Evolutionary conservation across 1,284 basidiomycete species (phyloP), one percentile per base, ranked within the genome.

Genomic region (Ceratobasidium sp.): DNA sequence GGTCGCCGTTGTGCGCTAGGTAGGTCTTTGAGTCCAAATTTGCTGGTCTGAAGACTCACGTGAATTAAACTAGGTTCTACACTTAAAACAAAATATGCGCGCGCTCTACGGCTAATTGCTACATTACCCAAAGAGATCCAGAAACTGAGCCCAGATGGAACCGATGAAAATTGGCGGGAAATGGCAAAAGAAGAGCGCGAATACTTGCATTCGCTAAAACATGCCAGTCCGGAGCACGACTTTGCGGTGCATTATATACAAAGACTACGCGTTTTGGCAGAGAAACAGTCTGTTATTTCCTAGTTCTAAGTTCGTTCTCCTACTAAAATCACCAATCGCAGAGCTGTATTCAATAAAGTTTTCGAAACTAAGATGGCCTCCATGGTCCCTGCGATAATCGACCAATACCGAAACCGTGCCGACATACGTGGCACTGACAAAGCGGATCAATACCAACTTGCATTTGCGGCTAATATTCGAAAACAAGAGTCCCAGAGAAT

Each of bases 1-100:
- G 69, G 53, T 47, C 41, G 54, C 14, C 19, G 53, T 17, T 47
- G 47, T 24, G 41, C 41, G 5, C 41, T 72, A n/a, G 69, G 69
- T 72, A 48, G 5, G 66, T 60, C 9, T 22, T 36, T 59, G n/a
- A n/a, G n/a, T n/a, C n/a, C n/a, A n/a, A n/a, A n/a, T n/a, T n/a
- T n/a, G n/a, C n/a, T n/a, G n/a, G n/a, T n/a, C n/a, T n/a, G n/a
- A n/a, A n/a, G n/a, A n/a, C n/a, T n/a, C n/a, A n/a, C n/a, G n/a
- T n/a, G n/a, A n/a, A n/a, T n/a, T n/a, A n/a, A 24, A 6, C 24
- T 59, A 36, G 56, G 31, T 31, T 31, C 27, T 8, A 29, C 19
- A 14, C 24, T 59, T 14, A 53, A 53, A 22, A 9, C n/a, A 31
- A 17, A 17, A 36, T 36, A 36, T 31, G 11, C 8, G 9, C 56